phyloP scores from a whole-genome alignment of 2,329 filamentous ascomycete species.

The Pseudocercospora vitis region DNA sequence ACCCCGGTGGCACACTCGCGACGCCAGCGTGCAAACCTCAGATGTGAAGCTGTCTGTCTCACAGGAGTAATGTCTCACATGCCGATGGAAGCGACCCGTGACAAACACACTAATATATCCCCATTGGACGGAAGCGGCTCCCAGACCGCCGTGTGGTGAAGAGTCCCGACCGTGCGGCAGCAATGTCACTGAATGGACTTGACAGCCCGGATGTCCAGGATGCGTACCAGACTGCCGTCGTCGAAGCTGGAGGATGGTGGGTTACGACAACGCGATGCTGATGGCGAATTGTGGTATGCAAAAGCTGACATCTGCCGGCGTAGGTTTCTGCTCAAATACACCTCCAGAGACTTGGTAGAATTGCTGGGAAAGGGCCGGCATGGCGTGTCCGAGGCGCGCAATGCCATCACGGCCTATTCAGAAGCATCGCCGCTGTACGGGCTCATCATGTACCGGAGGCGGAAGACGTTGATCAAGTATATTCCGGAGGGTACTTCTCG shows the following conservation, averaged over 20 bases:
- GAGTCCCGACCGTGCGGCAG: conserved; percentile 19
- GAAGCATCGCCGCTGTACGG: conserved; percentile 89
- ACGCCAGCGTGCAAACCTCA: not conserved
- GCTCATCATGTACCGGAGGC: conserved; percentile 82
- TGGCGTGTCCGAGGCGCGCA: conserved; percentile 80
- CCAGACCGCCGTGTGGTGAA: conserved; percentile 12
- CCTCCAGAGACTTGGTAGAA: conserved; percentile 81
- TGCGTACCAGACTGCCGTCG: conserved; percentile 75
- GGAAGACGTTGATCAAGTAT: conserved; percentile 90
- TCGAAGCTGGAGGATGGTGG: conserved; percentile 92
- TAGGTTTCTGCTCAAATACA: conserved; percentile 95
- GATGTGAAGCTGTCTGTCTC: conserved; percentile 5
- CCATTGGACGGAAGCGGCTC: conserved; percentile 9
- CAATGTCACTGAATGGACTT: conserved; percentile 94
- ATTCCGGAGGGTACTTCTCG: conserved; percentile 87
- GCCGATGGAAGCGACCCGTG: conserved; percentile 19
- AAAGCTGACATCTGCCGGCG: conserved; percentile 17
- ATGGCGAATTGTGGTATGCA: not conserved
- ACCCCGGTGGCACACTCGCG: not conserved
- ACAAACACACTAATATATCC: conserved; percentile 9
- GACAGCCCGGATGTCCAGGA: conserved; percentile 78
- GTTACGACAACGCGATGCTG: conserved; percentile 42
- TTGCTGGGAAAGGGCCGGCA: conserved; percentile 74
- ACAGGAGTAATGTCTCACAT: conserved; percentile 23
- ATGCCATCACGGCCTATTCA: conserved; percentile 72